Evolutionary conservation across 352 stramenopile genomes (phyloP).

Genomic region (Elongisporangium prolatum): DNA sequence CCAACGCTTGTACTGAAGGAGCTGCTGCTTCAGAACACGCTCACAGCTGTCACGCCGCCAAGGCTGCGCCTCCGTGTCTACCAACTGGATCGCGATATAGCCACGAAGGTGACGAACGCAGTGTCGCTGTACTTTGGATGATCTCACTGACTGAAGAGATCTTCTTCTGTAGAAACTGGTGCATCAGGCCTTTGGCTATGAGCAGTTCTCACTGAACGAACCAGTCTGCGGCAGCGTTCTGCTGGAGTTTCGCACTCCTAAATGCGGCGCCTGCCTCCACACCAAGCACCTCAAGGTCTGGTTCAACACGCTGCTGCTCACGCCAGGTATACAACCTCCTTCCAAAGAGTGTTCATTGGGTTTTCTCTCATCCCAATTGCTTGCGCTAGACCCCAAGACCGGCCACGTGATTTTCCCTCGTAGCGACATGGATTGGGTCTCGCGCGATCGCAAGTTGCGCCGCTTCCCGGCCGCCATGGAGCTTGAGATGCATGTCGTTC

Average conservation of each 20-base stretch:
- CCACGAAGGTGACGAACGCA: conserved; percentile 14
- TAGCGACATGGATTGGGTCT: conserved; percentile 62
- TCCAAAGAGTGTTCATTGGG: no score
- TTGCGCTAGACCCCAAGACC: conserved; percentile 24
- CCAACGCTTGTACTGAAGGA: conserved; percentile 25
- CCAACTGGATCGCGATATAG: conserved; percentile 17
- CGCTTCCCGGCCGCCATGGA: conserved; percentile 61
- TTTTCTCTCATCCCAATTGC: neutral
- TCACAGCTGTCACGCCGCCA: conserved; percentile 27
- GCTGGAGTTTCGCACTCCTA: conserved; percentile 50
- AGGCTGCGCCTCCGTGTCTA: conserved; percentile 50
- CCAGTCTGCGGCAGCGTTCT: conserved; percentile 45
- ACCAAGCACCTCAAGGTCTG: conserved; percentile 72
- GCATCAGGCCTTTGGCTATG: conserved; percentile 42
- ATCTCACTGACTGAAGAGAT: neutral
- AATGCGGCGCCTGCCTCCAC: conserved; percentile 30
- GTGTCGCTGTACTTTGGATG: neutral
- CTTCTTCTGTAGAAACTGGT: conserved; percentile 17
- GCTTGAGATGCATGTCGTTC: conserved; percentile 37
- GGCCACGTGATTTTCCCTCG: conserved; percentile 32
- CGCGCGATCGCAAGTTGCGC: conserved; percentile 55
- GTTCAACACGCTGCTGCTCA: conserved; percentile 62
- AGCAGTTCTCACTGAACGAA: conserved; percentile 42
- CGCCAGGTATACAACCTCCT: conserved; percentile 12
- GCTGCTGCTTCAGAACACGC: conserved; percentile 33